phyloP scores from a whole-genome alignment of 2,329 filamentous ascomycete genomes.

The Pseudophaeomoniella oleicola region DNA sequence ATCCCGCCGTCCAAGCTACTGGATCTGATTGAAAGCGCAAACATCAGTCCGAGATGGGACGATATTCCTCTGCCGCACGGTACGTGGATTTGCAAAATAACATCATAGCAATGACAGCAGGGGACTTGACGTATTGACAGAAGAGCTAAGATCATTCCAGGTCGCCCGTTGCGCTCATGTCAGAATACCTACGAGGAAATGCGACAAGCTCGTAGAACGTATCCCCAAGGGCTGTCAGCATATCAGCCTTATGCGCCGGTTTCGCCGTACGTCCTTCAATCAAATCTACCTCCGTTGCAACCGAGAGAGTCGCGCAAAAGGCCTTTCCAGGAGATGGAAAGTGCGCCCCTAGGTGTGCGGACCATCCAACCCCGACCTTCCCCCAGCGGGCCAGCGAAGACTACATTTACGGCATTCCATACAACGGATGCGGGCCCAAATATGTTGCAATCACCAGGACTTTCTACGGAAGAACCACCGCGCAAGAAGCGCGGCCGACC shows the following conservation, averaged over 20 bases:
- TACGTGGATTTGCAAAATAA: constrained; percentile 5
- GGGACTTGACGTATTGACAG: neutral
- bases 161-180: constrained; percentile 10
- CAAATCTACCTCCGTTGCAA: neutral
- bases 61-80: constrained; percentile 12
- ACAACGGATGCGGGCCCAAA: neutral
- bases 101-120: neutral
- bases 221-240: neutral
- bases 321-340: neutral
- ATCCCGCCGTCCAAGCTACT: neutral
- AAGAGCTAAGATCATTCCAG: constrained; percentile 6
- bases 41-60: constrained; percentile 9
- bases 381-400: neutral
- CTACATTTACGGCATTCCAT: neutral
- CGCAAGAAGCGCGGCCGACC: constrained; percentile 11
- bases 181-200: constrained; percentile 8
- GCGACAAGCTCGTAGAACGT: neutral
- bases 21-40: neutral
- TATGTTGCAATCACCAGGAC: constrained; percentile 1
- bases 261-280: neutral
- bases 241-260: neutral
- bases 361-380: neutral
- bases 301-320: neutral
- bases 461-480: constrained; percentile 4
- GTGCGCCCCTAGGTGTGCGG: neutral